These are phyloP conservation scores for Sphagnum contortum DNA, from an alignment of 225 moss, liverwort and hornwort species.

Conservation along the genomic window DNA sequence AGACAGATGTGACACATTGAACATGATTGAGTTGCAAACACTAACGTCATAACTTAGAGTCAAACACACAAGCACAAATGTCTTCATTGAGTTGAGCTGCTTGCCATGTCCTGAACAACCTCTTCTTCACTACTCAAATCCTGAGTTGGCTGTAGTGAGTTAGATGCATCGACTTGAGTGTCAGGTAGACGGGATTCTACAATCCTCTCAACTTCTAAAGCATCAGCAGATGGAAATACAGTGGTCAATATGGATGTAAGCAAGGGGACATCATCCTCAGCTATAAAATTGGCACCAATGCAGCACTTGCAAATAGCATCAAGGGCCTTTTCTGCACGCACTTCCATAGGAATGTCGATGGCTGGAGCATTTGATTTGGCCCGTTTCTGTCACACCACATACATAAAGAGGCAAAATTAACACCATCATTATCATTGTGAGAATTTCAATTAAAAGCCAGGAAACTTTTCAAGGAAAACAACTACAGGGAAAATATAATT, in stretches of 20 bases:
- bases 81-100: constrained; percentile 17
- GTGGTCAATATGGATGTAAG: constrained; percentile 56
- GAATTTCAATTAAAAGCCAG: neutral
- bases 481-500: neutral
- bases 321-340: constrained; percentile 70
- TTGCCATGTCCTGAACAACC: constrained; percentile 18
- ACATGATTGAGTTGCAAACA: no score
- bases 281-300: constrained; percentile 39
- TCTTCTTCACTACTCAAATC: neutral
- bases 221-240: constrained; percentile 68
- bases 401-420: neutral
- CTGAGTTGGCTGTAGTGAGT: neutral
- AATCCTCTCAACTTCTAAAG: constrained; percentile 41
- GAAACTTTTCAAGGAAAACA: neutral
- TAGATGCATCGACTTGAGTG: constrained; percentile 19
- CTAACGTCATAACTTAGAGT: no score
- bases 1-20: no score
- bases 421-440: neutral
- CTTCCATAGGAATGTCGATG: constrained; percentile 68
- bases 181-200: constrained; percentile 29
- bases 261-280: constrained; percentile 53
- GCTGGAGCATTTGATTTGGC: constrained; percentile 45
- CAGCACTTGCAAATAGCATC: constrained; percentile 85
- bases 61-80: no score
- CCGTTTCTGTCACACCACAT: constrained; percentile 48